Evolutionary conservation across 768 basidiomycete species (phyloP).

Genomic region (Termitomyces sp.): DNA sequence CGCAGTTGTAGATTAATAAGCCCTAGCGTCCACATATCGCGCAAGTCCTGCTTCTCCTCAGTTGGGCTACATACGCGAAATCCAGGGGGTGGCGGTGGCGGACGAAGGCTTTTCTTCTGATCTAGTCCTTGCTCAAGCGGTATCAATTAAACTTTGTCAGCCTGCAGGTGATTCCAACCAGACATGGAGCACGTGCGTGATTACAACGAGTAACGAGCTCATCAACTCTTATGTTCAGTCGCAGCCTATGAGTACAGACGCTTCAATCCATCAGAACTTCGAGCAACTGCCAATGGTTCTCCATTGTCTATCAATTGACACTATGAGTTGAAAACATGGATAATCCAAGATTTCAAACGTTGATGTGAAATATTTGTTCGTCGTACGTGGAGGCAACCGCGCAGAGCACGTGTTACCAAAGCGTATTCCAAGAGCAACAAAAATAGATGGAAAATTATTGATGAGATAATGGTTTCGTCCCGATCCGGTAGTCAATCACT

Average conservation of each 20-base stretch:
- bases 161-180: not conserved
- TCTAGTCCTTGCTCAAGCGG: no score
- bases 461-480: not conserved
- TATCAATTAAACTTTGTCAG: not conserved
- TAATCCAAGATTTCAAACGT: not conserved
- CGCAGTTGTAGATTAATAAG: no score
- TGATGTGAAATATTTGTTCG: not conserved
- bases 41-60: no score
- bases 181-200: not conserved
- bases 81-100: no score
- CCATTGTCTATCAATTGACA: not conserved
- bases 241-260: not conserved
- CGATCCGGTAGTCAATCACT: not conserved
- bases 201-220: not conserved
- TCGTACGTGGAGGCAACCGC: not conserved
- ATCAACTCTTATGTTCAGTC: not conserved
- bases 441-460: not conserved
- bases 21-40: no score
- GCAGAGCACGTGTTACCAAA: not conserved
- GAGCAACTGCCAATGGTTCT: not conserved
- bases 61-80: no score
- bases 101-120: no score
- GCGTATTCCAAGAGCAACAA: no score
- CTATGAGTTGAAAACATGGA: not conserved
- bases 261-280: not conserved